Evolutionary conservation across 768 basidiomycete genomes (phyloP), one percentile per base, ranked within the genome.

Genomic region (Hericium alpestre): DNA sequence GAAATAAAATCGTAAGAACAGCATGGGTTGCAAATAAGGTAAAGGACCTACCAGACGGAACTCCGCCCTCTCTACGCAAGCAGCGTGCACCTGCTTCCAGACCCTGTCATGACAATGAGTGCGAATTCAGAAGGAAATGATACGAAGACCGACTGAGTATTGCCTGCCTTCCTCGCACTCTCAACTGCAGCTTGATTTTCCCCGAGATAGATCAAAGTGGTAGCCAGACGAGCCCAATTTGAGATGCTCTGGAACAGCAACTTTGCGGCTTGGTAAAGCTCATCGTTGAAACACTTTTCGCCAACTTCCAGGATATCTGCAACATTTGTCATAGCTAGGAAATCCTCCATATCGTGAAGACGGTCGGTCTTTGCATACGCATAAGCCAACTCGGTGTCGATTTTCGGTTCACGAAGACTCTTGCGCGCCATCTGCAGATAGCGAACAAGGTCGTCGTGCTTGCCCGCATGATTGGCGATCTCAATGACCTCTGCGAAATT

Each of bases 1-100:
- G 43, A 38, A 20, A 38, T 12, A 12, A 5, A 5, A 25, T 2
- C 25, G 18, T 40, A 4, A 27, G 13, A 1, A 7, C 32, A 32
- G 32, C 32, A 32, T 8, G 32, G 6, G 32, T 32, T 32, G 32
- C 43, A 20, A 38, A 20, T 16, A 41, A 8, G n/a, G n/a, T 48
- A 58, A 23, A 32, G 43, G 10, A 71, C 77, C 23, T 54, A 84
- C 86, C 70, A 98, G 71, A 58, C 93, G 87, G 83, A 98, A 98
- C 69, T 99, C 96, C 55, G 80, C 75, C 77, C 98, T 98, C 75
- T 96, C 95, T 57, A 99, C 86, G 73, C 96, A 99, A 41, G 96
- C 96, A 22, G 93, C 89, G 63, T 98, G 95, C 53, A 99, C 96
- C 70, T 98, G 96, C 72, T 97, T 98, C 96, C 96, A 99, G n/a